Evolutionary conservation across 2,329 filamentous ascomycete species (phyloP), one percentile per base, ranked within the genome.

Genomic region (Colletotrichum sp.): DNA sequence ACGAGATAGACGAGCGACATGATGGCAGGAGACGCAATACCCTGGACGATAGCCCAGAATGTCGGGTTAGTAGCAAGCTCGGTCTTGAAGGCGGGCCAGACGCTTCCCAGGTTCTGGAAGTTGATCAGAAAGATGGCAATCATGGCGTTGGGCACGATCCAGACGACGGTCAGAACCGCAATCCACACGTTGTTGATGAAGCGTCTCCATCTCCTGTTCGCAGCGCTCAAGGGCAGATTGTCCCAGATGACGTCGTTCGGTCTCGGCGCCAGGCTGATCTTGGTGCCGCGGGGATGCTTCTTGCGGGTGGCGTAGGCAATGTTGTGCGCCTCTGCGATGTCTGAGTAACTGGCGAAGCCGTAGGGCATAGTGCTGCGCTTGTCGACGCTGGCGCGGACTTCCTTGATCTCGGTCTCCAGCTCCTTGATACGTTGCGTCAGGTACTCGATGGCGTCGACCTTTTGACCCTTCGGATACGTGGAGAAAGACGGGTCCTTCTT

Each of bases 171-270:
- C 68, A 99, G 86, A 1, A 96, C 80, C 5, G 91, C 87, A 57
- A 98, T 93, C 95, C 96, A 98, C 72, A 98, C 84, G 76, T 94
- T 94, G 85, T 97, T 98, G 80, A 95, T 89, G 77, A 96, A 90
- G 52, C 93, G 90, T 80, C 94, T 94, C 86, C 94, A 94, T 77
- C 90, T 90, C 69, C 96, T 91, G 1, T 92, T 90, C 32, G 91
- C 87, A 52, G 92, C 92, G 19, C 89, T 91, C 72, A 98, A 87
- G 8, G 92, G 90, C 87, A 99, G 91, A 81, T 99, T 99, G 82
- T 95, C 94, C 97, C 97, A 99, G 78, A 99, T 98, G 69, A 99
- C 91, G 82, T 98, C 96, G 82, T 94, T 95, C 5, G 97, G 96
- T 74, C 93, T 92, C 3, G 97, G 96, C 1, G 97, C 96, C 16